Evolutionary conservation across 169 alveolate species (phyloP).

Genomic region (Blepharisma undulans): DNA sequence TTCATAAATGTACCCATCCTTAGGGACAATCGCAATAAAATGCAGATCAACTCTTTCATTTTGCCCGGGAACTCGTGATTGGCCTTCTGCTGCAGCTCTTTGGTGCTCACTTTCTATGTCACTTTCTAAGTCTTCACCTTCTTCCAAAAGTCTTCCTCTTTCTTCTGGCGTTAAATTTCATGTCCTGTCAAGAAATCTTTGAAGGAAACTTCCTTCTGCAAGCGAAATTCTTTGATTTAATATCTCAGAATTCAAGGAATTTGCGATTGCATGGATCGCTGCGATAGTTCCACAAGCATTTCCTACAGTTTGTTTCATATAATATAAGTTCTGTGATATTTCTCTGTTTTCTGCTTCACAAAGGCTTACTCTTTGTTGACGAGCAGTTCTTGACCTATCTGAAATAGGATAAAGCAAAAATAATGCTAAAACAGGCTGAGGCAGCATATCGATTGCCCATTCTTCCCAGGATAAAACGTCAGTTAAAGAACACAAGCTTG

Average conservation of each 20-base stretch:
- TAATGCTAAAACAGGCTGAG: conserved; percentile 72
- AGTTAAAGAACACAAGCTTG: conserved; percentile 41
- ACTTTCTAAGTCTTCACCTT: conserved; percentile 31
- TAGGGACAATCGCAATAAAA: conserved; percentile 67
- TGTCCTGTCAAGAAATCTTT: conserved; percentile 35
- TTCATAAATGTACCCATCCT: conserved; percentile 75
- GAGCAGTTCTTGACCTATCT: conserved; percentile 50
- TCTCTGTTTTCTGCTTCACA: conserved; percentile 23
- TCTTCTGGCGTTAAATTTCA: conserved; percentile 53
- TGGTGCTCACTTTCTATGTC: conserved; percentile 47
- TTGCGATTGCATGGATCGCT: conserved; percentile 70
- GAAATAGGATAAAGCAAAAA: conserved; percentile 67
- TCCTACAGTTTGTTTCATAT: conserved; percentile 71
- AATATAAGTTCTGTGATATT: conserved; percentile 54
- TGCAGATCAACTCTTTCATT: conserved; percentile 58
- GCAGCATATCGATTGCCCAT: conserved; percentile 77
- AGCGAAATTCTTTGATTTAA: neutral
- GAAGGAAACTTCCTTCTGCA: conserved; percentile 23
- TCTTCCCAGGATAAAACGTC: conserved; percentile 77
- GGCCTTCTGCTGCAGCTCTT: conserved; percentile 67
- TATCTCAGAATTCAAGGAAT: conserved; percentile 28
- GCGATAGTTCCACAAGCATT: conserved; percentile 88
- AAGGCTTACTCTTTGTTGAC: conserved; percentile 22
- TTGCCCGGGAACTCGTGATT: conserved; percentile 36
- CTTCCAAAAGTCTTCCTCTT: conserved; percentile 49